These are phyloP conservation scores for Prunella vulgaris DNA, from an alignment of 257 asterid species.

Conservation along the genomic window DNA sequence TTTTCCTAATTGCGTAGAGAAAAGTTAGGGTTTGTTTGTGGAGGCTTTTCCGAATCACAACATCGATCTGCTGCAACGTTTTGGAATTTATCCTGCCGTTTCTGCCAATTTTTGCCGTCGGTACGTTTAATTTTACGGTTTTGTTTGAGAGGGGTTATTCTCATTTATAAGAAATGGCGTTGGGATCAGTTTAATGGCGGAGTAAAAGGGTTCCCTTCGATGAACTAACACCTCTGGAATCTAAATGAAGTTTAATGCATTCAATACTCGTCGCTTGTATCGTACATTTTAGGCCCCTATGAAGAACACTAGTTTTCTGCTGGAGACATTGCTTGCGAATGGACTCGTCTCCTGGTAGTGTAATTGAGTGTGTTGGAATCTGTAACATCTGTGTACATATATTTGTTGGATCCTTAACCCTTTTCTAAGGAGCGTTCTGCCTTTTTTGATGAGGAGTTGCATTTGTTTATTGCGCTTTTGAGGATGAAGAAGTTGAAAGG, in stretches of 20 bases:
- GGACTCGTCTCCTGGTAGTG: constrained; percentile 20
- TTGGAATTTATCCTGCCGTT: constrained; percentile 15
- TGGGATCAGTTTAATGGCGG: constrained; percentile 12
- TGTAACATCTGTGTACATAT: not conserved
- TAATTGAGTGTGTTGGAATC: constrained; percentile 10
- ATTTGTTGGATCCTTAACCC: not conserved
- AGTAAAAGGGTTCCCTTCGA: constrained; percentile 7
- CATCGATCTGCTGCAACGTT: constrained; percentile 32
- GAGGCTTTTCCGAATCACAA: constrained; percentile 11
- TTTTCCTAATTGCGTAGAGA: not conserved
- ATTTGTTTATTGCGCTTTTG: constrained; percentile 12
- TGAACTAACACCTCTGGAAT: constrained; percentile 13
- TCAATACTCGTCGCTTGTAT: not conserved
- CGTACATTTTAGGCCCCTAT: constrained; percentile 13
- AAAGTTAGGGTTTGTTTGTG: constrained; percentile 24
- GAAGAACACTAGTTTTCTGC: constrained; percentile 4
- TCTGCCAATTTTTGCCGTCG: constrained; percentile 10
- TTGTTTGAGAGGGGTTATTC: not conserved
- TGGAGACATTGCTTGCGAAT: constrained; percentile 9
- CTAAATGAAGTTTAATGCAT: constrained; percentile 11
- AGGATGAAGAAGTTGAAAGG: constrained; percentile 72
- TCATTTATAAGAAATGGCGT: constrained; percentile 9
- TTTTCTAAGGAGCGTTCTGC: constrained; percentile 16
- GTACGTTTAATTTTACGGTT: constrained; percentile 20
- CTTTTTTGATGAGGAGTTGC: constrained; percentile 18